Evolutionary conservation across 1,139 yeast species (phyloP).

Genomic region (Sugiyamaella novakii): DNA sequence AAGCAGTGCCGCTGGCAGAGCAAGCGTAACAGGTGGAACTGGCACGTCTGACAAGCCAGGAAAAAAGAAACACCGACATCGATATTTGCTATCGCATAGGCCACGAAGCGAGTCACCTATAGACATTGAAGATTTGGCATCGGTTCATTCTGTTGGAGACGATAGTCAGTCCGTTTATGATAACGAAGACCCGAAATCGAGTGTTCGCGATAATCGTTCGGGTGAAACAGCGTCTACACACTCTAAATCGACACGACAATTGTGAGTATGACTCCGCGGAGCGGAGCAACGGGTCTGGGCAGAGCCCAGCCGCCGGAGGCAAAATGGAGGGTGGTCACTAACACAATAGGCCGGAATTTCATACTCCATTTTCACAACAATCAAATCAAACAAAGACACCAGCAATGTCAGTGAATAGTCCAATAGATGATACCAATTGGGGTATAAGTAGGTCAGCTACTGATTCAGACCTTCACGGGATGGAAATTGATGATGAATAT

Average conservation of each 20-base stretch:
- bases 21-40: no score
- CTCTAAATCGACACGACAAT: conserved; percentile 6
- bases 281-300: no score
- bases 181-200: conserved; percentile 12
- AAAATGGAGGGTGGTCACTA: no score
- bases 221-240: not conserved
- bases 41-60: no score
- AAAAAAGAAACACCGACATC: conserved; percentile 2
- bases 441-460: not conserved
- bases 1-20: not conserved
- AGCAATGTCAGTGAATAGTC: not conserved
- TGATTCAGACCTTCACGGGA: not conserved
- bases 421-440: conserved; percentile 5
- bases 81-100: conserved; percentile 1
- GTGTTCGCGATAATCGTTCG: conserved; percentile 9
- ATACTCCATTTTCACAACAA: conserved; percentile 8
- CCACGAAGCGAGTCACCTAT: conserved; percentile 2
- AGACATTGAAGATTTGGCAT: conserved; percentile 6
- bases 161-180: conserved; percentile 1
- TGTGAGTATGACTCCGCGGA: no score
- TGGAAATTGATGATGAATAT: conserved; percentile 8
- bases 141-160: conserved; percentile 4
- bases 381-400: no score
- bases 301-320: no score
- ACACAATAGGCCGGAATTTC: conserved; percentile 17